Evolutionary conservation across 2,329 filamentous ascomycete genomes (phyloP).

Genomic region (Botrytis aclada): DNA sequence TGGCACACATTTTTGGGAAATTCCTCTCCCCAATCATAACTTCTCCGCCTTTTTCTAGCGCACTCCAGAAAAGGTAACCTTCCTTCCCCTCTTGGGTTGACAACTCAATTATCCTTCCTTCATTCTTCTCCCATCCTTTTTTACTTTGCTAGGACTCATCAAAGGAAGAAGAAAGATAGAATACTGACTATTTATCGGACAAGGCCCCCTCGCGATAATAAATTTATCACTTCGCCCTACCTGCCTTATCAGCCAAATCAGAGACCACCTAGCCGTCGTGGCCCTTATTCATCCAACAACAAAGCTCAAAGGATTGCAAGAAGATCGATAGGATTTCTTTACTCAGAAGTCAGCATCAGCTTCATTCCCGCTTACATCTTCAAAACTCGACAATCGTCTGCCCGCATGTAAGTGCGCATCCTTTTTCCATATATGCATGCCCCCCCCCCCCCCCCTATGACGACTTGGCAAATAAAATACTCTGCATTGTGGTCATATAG

Average conservation of each 20-base stretch:
- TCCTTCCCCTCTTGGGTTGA: slow-evolving; percentile 19
- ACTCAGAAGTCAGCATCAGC: neutral
- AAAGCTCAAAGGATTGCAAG: neutral
- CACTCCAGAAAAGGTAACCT: slow-evolving; percentile 23
- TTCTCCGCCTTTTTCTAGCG: slow-evolving; percentile 24
- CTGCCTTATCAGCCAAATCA: neutral
- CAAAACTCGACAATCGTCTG: slow-evolving; percentile 21
- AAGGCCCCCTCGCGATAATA: slow-evolving; percentile 16
- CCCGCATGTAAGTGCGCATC: slow-evolving; percentile 29
- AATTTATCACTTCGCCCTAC: slow-evolving; percentile 14
- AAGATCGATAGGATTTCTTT: neutral
- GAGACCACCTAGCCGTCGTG: slow-evolving; percentile 11
- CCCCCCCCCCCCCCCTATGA: slow-evolving; percentile 2
- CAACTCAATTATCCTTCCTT: slow-evolving; percentile 13
- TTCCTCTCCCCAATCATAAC: slow-evolving; percentile 10
- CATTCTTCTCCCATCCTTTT: neutral
- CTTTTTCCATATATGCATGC: slow-evolving; percentile 19
- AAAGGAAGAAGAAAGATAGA: neutral
- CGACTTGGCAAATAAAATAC: neutral
- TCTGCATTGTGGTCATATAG: slow-evolving; percentile 8
- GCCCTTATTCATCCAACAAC: slow-evolving; percentile 7
- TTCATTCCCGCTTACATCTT: neutral
- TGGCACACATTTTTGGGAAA: slow-evolving; percentile 12
- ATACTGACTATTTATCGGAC: slow-evolving; percentile 6
- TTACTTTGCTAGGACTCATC: slow-evolving; percentile 6